Evolutionary conservation across 306 rosid genomes (phyloP).

Genomic region (Quercus aquifolioides): DNA sequence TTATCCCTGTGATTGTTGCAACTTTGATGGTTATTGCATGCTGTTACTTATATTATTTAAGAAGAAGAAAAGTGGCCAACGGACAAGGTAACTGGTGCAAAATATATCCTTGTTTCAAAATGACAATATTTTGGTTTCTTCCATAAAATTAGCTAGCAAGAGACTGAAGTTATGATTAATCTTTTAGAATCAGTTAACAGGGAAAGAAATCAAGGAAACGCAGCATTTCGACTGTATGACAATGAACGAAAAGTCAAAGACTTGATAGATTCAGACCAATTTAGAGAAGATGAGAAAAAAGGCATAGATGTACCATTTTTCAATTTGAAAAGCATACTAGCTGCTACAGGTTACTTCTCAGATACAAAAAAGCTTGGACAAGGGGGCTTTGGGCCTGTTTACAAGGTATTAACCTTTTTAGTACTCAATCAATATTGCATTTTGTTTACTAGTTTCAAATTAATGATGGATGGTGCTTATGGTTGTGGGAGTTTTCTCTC

Average conservation of each 20-base stretch:
- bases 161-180: background rate
- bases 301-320: conserved; percentile 39
- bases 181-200: conserved; percentile 10
- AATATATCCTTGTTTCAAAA: too few species aligned
- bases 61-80: conserved; percentile 9
- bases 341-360: conserved; percentile 49
- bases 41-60: background rate
- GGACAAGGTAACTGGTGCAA: conserved; percentile 11
- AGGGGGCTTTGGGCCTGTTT: conserved; percentile 67
- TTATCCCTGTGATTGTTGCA: background rate
- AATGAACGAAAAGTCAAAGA: conserved; percentile 24
- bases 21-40: background rate
- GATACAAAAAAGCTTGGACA: conserved; percentile 44
- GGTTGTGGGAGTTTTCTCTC: background rate
- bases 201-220: background rate
- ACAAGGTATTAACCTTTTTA: conserved; percentile 27
- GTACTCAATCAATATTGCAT: background rate
- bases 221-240: conserved; percentile 6
- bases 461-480: background rate
- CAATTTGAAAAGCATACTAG: conserved; percentile 23
- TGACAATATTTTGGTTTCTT: background rate
- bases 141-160: background rate
- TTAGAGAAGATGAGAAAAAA: conserved; percentile 30
- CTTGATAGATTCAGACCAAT: conserved; percentile 16
- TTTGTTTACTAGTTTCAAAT: background rate